Evolutionary conservation across 1,284 basidiomycete species (phyloP), one percentile per base, ranked within the genome.

Genomic region (Apiotrichum sp.): DNA sequence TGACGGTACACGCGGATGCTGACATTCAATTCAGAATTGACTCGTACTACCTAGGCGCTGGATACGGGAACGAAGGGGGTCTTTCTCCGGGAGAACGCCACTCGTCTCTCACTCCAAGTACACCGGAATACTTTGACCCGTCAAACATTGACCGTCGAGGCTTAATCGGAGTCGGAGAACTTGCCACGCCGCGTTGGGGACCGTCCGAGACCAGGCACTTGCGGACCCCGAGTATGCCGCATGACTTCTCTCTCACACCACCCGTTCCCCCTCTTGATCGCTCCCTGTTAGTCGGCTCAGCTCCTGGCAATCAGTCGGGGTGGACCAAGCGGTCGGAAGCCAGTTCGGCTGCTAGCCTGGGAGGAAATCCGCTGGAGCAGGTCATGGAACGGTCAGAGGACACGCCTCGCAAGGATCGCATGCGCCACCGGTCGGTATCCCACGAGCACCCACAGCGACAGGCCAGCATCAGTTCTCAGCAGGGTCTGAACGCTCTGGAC

Each of bases 161-260:
- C 31, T 83, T 98, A 42, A 85, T 98, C 53, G 95, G 95, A 22
- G 88, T 98, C 9, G 95, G 95, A 40, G 95, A 98, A 77, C 83
- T 98, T n/a, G 81, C 92, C 6, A 98, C 95, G n/a, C 95, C 95
- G 40, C 83, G 93, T 62, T 98, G 93, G 93, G 82, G 83, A 54
- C 78, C 78, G 62, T 71, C 74, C 3, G 53, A 61, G 50, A 68
- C 77, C 46, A 52, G 58, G 34, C 67, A 70, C 55, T 50, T 65
- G 13, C 62, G 71, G 22, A 68, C 70, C 8, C 74, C 76, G 49
- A 75, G 71, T 51, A 76, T 77, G 54, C 73, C 74, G 40, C 58
- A 63, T 41, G 68, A 63, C 48, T 60, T 65, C 45, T 53, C 58
- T n/a, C 41, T 62, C n/a, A 59, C 52, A 14, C 64, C 64, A 10